A percentile compares a stretch with the other conserved stretches of the same genome.
phyloP scores from a whole-genome alignment of 257 asterid genomes.

The Nicotiana benthamiana region DNA sequence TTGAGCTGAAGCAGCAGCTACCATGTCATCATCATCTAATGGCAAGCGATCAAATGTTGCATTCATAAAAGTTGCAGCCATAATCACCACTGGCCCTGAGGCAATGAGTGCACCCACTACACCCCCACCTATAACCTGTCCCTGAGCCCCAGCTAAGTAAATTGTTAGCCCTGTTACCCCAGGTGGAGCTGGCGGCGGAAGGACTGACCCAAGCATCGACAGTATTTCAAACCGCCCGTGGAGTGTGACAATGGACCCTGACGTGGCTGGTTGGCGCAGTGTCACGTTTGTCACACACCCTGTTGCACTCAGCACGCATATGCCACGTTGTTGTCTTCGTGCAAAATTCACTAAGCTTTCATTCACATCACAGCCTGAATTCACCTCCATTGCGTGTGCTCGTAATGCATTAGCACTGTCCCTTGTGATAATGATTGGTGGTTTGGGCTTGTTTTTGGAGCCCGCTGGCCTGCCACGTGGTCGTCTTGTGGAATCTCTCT shows the following conservation, averaged over 20 bases:
- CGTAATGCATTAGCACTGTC: slow-evolving; percentile 75
- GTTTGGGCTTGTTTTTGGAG: slow-evolving; percentile 91
- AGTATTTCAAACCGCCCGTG: slow-evolving; percentile 82
- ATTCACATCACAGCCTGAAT: slow-evolving; percentile 62
- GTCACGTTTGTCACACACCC: slow-evolving; percentile 84
- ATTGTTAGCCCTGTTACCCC: slow-evolving; percentile 74
- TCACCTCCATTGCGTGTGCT: slow-evolving; percentile 84
- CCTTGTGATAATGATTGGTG: slow-evolving; percentile 82
- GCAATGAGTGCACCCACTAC: slow-evolving; percentile 79
- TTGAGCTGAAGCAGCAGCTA: slow-evolving; percentile 15
- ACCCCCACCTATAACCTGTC: slow-evolving; percentile 86
- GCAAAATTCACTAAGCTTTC: slow-evolving; percentile 59
- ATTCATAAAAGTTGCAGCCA: slow-evolving; percentile 86
- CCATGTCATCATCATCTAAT: slow-evolving; percentile 46
- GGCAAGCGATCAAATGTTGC: slow-evolving; percentile 79
- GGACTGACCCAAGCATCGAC: slow-evolving; percentile 65
- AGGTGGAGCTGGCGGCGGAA: slow-evolving; percentile 87
- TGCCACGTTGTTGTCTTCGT: slow-evolving; percentile 58
- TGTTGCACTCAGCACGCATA: slow-evolving; percentile 66
- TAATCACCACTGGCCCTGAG: slow-evolving; percentile 86
- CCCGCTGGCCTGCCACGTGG: slow-evolving; percentile 93
- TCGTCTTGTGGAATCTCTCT: slow-evolving; percentile 34
- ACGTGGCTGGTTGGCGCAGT: slow-evolving; percentile 62
- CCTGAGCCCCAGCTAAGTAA: slow-evolving; percentile 75
- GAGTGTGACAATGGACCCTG: slow-evolving; percentile 68